A percentile compares a stretch with the other conserved stretches of the same genome.
phyloP scores from a whole-genome alignment of 2,329 filamentous ascomycete species.

The Microsporum ferrugineum region DNA sequence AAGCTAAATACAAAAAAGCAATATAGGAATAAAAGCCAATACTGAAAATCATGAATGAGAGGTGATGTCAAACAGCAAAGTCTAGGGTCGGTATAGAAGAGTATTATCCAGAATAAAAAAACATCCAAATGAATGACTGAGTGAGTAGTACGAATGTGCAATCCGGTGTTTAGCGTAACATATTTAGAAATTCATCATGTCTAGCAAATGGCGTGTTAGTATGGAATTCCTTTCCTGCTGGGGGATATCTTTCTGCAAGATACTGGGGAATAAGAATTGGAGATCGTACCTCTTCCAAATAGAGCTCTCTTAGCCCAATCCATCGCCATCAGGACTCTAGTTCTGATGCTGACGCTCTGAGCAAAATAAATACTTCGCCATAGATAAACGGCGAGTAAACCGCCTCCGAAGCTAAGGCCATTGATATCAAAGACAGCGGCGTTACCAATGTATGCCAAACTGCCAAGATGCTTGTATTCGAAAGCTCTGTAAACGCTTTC shows the following conservation, averaged over 20 bases:
- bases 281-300: conserved; percentile 72
- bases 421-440: conserved; percentile 87
- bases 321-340: conserved; percentile 82
- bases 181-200: conserved; percentile 43
- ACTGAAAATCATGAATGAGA: background rate
- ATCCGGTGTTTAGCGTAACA: background rate
- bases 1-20: background rate
- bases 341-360: conserved; percentile 88
- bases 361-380: conserved; percentile 97
- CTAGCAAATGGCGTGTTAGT: conserved; percentile 20
- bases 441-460: conserved; percentile 89
- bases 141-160: background rate
- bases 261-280: too few species aligned
- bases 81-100: background rate
- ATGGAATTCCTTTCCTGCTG: background rate
- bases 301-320: conserved; percentile 96
- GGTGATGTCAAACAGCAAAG: background rate
- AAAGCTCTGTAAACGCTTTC: conserved; percentile 89
- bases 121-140: background rate
- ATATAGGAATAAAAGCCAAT: background rate
- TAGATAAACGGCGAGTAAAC: conserved; percentile 84
- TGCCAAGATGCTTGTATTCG: conserved; percentile 84
- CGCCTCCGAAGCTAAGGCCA: conserved; percentile 67
- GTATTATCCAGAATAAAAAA: background rate
- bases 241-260: background rate